Conservation (phyloP, 768 basidiomycete genomes). For the Mycena maculata region DNA sequence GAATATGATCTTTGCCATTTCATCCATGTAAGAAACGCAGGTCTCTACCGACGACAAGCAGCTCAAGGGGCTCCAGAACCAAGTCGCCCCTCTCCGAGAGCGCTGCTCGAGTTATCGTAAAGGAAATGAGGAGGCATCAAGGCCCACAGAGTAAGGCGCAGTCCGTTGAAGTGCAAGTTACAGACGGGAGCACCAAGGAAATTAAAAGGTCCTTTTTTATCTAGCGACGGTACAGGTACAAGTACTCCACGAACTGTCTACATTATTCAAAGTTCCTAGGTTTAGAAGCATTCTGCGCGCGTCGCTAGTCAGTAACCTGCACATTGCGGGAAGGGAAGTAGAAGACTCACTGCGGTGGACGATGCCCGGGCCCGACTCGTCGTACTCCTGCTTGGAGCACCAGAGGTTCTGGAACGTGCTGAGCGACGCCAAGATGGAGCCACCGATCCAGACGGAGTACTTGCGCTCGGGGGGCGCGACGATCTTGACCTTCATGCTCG, state of each 20-base stretch:
- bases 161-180: no score
- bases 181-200: no score
- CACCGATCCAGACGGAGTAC: conserved; percentile 56
- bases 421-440: conserved; percentile 32
- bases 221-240: conserved; percentile 23
- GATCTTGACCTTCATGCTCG: conserved; percentile 73
- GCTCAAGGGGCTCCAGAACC: no score
- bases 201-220: no score
- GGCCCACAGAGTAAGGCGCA: no score
- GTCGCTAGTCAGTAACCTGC: background rate
- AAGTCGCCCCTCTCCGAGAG: no score
- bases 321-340: background rate
- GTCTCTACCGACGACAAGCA: no score
- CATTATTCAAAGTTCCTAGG: background rate
- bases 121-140: no score
- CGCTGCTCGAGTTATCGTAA: no score
- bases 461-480: conserved; percentile 77
- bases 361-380: conserved; percentile 57
- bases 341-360: conserved; percentile 51
- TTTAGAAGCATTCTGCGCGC: conserved; percentile 37
- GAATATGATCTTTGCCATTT: no score
- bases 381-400: conserved; percentile 37
- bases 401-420: conserved; percentile 36
- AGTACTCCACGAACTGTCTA: conserved; percentile 15
- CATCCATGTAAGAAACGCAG: no score